A percentile compares a stretch with the other conserved stretches of the same genome.
phyloP scores from a whole-genome alignment of 306 rosid genomes.

The Prunus davidiana region DNA sequence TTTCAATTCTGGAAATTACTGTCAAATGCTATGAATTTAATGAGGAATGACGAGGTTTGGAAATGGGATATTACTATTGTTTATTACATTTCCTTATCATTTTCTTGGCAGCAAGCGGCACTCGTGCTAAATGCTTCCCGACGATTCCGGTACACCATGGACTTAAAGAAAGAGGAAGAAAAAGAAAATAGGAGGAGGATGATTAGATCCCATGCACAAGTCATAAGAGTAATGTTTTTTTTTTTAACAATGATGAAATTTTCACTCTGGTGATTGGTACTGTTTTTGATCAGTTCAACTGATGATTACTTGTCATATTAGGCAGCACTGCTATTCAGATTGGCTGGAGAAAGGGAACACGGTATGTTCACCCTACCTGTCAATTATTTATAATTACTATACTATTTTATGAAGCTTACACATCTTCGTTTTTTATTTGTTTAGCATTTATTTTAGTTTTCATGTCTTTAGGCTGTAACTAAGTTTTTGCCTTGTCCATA shows the following conservation, averaged over 20 bases:
- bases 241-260: conserved; percentile 9
- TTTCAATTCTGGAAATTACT: background rate
- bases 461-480: background rate
- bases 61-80: background rate
- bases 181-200: conserved; percentile 62
- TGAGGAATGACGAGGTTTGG: background rate
- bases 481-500: background rate
- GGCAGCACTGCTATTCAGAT: conserved; percentile 91
- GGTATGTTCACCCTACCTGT: conserved; percentile 46
- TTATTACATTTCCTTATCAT: background rate
- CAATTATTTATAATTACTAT: background rate
- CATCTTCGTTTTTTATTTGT: background rate
- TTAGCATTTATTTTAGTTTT: background rate
- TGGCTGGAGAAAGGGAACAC: conserved; percentile 79
- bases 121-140: conserved; percentile 86
- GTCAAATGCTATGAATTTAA: background rate
- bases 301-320: conserved; percentile 36
- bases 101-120: conserved; percentile 73
- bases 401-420: background rate
- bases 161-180: conserved; percentile 73
- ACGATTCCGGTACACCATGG: conserved; percentile 85
- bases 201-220: conserved; percentile 96
- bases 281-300: conserved; percentile 23
- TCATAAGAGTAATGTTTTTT: conserved; percentile 64
- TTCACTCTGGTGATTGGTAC: conserved; percentile 9